These are phyloP conservation scores for Pestalotiopsis sp. DNA, from an alignment of 2,329 filamentous ascomycete species.

Conservation along the genomic window DNA sequence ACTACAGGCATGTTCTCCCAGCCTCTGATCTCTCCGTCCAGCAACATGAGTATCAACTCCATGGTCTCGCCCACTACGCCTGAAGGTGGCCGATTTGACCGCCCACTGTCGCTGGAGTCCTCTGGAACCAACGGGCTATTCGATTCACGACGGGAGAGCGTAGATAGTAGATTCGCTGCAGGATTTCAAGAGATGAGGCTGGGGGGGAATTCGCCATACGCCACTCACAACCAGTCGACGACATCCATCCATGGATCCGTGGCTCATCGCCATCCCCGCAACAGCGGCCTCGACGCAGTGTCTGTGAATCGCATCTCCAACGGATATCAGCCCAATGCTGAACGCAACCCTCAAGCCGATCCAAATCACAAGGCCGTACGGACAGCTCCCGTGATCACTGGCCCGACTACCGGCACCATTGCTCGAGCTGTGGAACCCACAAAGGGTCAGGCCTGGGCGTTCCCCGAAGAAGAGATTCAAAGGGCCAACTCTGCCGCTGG, in stretches of 20 bases:
- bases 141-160: constrained; percentile 73
- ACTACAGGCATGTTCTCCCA: constrained; percentile 54
- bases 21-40: constrained; percentile 57
- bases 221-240: constrained; percentile 76
- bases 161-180: constrained; percentile 78
- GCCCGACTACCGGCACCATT: constrained; percentile 65
- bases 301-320: constrained; percentile 65
- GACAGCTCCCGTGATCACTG: constrained; percentile 77
- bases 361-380: constrained; percentile 54
- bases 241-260: constrained; percentile 74
- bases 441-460: constrained; percentile 83
- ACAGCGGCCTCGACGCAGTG: constrained; percentile 49
- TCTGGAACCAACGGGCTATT: constrained; percentile 37
- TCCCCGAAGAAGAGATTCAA: constrained; percentile 72
- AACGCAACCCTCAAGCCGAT: constrained; percentile 53
- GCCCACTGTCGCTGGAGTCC: constrained; percentile 44
- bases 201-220: constrained; percentile 67
- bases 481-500: constrained; percentile 49
- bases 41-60: constrained; percentile 67
- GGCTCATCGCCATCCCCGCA: constrained; percentile 64
- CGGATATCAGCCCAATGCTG: constrained; percentile 63
- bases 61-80: constrained; percentile 65
- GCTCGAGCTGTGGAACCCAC: constrained; percentile 76
- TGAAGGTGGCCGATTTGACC: constrained; percentile 46
- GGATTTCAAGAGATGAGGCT: constrained; percentile 71